Percentiles rank a stretch among this genome's conserved stretches.
phyloP scores from a whole-genome alignment of 352 stramenopile species.

The Globisporangium takayamanum region DNA sequence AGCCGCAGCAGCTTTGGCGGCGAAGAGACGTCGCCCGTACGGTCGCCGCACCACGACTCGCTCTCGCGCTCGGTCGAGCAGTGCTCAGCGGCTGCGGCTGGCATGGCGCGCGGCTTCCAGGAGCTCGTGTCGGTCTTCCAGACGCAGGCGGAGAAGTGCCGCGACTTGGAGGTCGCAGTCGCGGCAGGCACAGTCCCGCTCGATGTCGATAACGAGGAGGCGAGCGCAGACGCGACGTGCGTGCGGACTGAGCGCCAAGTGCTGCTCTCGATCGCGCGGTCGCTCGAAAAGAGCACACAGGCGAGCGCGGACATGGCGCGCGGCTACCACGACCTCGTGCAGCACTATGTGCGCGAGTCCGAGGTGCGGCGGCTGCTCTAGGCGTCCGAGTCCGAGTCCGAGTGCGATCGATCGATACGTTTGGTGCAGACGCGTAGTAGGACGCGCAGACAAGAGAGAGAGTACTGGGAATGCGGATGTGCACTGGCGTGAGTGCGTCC shows the following conservation, averaged over 20 bases:
- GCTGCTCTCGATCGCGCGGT: conserved; percentile 28
- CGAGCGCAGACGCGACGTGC: no score
- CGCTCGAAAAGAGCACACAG: conserved; percentile 38
- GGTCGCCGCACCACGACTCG: conserved; percentile 2
- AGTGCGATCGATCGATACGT: no score
- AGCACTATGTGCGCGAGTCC: conserved; percentile 20
- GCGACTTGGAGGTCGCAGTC: conserved; percentile 15
- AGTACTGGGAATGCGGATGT: no score
- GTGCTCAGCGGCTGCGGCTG: conserved; percentile 35
- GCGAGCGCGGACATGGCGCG: conserved; percentile 36
- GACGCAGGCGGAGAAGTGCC: conserved; percentile 20
- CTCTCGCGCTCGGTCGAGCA: conserved; percentile 44
- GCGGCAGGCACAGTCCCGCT: conserved; percentile 3
- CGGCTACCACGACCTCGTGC: conserved; percentile 34
- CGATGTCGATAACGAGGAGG: neutral
- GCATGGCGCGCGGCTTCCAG: conserved; percentile 37
- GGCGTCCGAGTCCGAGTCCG: no score
- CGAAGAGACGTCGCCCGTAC: neutral
- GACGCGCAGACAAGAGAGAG: no score
- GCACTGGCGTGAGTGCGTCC: no score
- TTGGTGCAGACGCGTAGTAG: neutral
- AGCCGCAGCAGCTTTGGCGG: conserved; percentile 2
- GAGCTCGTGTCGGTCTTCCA: conserved; percentile 33
- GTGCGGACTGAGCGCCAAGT: conserved; percentile 18
- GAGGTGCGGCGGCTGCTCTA: conserved; percentile 1